Evolutionary conservation across 1,284 basidiomycete species (phyloP).

Genomic region (Phenoliferia sp.): DNA sequence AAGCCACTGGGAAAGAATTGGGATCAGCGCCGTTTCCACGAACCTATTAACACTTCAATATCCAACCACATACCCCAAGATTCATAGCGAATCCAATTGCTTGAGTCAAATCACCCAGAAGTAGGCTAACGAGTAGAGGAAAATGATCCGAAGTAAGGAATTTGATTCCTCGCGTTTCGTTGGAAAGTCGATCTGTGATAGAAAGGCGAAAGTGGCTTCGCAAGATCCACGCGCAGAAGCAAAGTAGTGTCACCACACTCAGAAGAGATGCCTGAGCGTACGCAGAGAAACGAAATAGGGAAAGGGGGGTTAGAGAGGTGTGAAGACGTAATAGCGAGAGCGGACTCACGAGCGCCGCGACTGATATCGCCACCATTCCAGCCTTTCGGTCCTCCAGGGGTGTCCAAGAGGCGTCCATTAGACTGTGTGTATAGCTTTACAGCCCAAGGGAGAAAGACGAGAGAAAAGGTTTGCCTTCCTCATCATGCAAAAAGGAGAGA

Average conservation of each 20-base stretch:
- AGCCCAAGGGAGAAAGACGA: no score
- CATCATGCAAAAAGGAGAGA: no score
- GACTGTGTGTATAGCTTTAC: no score
- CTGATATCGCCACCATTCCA: background rate
- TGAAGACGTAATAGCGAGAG: background rate
- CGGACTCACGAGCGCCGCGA: background rate
- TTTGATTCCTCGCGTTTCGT: background rate
- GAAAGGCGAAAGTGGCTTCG: background rate
- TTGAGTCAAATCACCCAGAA: slow-evolving; percentile 5
- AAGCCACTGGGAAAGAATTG: slow-evolving; percentile 8
- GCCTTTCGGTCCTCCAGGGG: background rate
- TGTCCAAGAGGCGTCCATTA: background rate
- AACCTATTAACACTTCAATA: background rate
- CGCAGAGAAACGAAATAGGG: background rate
- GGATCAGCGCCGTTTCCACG: no score
- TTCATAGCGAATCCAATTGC: slow-evolving; percentile 16
- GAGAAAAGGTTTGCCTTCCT: no score
- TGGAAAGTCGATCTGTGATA: background rate
- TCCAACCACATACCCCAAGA: background rate
- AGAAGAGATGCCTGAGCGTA: background rate
- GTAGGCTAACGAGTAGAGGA: background rate
- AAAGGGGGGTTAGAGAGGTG: background rate
- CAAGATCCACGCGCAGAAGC: background rate
- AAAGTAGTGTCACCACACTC: background rate
- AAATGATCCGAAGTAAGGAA: background rate